Conservation (phyloP, 257 asterid species). For the Haberlea rhodopensis region DNA sequence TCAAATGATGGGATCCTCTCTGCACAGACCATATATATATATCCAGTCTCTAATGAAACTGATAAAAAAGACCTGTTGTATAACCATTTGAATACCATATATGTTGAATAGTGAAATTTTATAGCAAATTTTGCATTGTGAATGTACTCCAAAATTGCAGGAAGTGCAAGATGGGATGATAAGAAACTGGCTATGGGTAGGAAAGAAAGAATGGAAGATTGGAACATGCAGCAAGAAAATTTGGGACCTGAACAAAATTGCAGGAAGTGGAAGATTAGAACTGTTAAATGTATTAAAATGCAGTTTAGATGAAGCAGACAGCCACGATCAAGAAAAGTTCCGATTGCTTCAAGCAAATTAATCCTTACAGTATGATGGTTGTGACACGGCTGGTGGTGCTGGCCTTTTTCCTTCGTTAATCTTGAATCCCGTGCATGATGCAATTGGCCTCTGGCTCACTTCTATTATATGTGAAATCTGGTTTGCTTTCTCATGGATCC, state of each 20-base stretch:
- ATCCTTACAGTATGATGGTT: slow-evolving; percentile 92
- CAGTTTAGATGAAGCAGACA: slow-evolving; percentile 94
- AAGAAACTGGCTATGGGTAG: slow-evolving; percentile 72
- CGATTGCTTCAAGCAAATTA: slow-evolving; percentile 88
- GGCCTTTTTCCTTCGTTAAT: slow-evolving; percentile 80
- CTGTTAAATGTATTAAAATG: slow-evolving; percentile 29
- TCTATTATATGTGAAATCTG: too few relatives aligned
- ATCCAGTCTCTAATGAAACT: slow-evolving; percentile 61
- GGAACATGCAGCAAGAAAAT: slow-evolving; percentile 89
- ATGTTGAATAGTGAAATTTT: too few relatives aligned
- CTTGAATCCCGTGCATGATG: too few relatives aligned
- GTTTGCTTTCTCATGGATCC: too few relatives aligned
- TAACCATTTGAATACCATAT: background rate
- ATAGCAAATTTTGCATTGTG: too few relatives aligned
- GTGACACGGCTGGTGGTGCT: slow-evolving; percentile 72
- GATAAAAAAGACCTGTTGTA: slow-evolving; percentile 32
- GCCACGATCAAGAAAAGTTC: slow-evolving; percentile 87
- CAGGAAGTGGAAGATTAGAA: too few relatives aligned
- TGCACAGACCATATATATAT: slow-evolving; percentile 83
- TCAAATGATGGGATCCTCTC: slow-evolving; percentile 54
- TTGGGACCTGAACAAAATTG: slow-evolving; percentile 63
- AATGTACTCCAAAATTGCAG: too few relatives aligned
- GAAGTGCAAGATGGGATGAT: slow-evolving; percentile 88
- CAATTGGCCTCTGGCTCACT: too few relatives aligned
- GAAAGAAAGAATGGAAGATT: slow-evolving; percentile 94